Base-by-base conservation (phyloP, 331 rosid genomes). In the Malus hybrid region DNA sequence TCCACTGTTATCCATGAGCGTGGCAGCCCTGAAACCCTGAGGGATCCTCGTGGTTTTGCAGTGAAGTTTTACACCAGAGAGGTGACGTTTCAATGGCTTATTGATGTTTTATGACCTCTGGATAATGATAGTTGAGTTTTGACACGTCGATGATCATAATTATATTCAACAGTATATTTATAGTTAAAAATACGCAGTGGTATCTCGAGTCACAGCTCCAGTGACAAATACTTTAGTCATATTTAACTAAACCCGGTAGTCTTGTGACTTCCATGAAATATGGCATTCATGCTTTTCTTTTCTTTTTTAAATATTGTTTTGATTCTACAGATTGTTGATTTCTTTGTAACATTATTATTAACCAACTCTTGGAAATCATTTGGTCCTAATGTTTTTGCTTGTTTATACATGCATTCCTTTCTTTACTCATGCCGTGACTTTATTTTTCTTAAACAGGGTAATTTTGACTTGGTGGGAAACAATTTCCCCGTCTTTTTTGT, bases 1-100 rank as follows among this genome's bases (percentile, higher is more conserved):
- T 93, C 97, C 6, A 93, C 98, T 63, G 97, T 91, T 57, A 91
- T 91, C 81, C 98, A 91, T 67, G 98, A 93, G 83, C 97, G 97
- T 36, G 98, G 97, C 72, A 93, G 98, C 86, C 98, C 98, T 55
- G 98, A 93, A 81, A 88, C 97, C 62, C 34, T 93, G 83, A 87
- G 98, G 71, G 98, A 93, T 63, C 98, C 97, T 64, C 93, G 97
- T 12, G 98, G 98, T 19, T 93, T 93, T 75, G 96, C 98, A 10
- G 97, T 91, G 70, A 91, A 93, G 72, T 93, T 93, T 67, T 91
- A 93, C 92, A 93, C 98, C 75, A 83, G 97, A 70, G 97, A 93
- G 93, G 98, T 93, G 76, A 77, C 76, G 5, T 33, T 60, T 75
- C 14, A 10, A 70, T 10, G 29, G 5, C 12, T 42, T 22, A 29